A percentile compares a stretch with the other conserved stretches of the same genome.
Conservation (phyloP, 169 alveolate species). For the Plasmodium berghei region DNA sequence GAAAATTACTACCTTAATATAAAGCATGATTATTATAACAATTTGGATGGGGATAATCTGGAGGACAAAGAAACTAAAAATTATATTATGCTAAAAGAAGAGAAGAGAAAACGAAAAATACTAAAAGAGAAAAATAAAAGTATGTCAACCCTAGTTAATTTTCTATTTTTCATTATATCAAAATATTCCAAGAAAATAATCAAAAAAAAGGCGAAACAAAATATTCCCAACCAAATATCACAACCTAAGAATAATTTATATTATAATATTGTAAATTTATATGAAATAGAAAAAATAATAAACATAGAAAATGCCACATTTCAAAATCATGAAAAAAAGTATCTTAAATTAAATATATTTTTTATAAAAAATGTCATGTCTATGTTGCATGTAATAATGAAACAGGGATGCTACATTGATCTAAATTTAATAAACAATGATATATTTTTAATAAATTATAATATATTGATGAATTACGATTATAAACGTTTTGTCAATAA, state of each 20-base stretch:
- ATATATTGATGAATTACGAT: constrained; percentile 21
- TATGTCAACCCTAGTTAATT: constrained; percentile 46
- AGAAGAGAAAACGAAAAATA: constrained; percentile 6
- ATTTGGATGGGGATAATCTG: background rate
- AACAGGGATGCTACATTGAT: constrained; percentile 18
- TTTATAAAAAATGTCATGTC: constrained; percentile 52
- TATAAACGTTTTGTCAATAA: constrained; percentile 5
- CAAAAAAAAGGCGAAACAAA: background rate
- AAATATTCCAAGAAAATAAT: constrained; percentile 43
- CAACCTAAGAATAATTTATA: constrained; percentile 1
- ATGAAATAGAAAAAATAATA: constrained; percentile 47
- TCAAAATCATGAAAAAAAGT: constrained; percentile 57
- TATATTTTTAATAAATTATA: constrained; percentile 7
- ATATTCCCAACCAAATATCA: background rate
- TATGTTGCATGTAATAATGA: constrained; percentile 57
- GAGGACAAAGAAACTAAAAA: constrained; percentile 11
- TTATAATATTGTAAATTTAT: constrained; percentile 40
- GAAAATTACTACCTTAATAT: constrained; percentile 30
- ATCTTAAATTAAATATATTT: constrained; percentile 58
- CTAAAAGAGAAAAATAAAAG: constrained; percentile 10
- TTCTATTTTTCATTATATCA: constrained; percentile 54
- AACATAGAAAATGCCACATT: constrained; percentile 58
- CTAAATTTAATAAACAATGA: constrained; percentile 27
- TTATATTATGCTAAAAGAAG: constrained; percentile 21
- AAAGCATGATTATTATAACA: constrained; percentile 33